phyloP scores from a whole-genome alignment of 1,139 yeast species.

The Hyphopichia khmerensis region DNA sequence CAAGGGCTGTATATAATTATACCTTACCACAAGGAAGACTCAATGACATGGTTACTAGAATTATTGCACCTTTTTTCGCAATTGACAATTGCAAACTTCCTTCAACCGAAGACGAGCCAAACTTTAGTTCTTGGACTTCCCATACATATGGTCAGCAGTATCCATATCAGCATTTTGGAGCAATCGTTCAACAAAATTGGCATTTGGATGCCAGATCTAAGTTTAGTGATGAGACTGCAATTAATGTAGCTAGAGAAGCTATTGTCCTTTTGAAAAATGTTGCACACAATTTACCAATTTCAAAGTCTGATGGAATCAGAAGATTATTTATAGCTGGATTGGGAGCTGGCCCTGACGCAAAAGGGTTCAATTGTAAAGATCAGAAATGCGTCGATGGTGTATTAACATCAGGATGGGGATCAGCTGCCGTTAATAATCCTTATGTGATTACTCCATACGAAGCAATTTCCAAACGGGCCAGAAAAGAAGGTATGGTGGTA shows the following conservation, averaged over 20 bases:
- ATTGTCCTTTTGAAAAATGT: constrained; percentile 53
- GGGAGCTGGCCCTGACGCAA: constrained; percentile 49
- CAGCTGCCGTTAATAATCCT: constrained; percentile 53
- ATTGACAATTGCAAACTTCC: constrained; percentile 32
- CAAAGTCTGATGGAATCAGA: constrained; percentile 39
- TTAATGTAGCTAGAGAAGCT: constrained; percentile 57
- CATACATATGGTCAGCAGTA: constrained; percentile 54
- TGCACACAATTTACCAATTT: constrained; percentile 51
- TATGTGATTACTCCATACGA: constrained; percentile 56
- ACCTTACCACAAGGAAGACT: constrained; percentile 56
- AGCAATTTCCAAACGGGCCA: constrained; percentile 46
- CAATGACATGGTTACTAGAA: constrained; percentile 62
- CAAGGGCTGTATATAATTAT: constrained; percentile 54
- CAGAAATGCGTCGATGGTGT: constrained; percentile 49
- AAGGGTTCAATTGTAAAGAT: constrained; percentile 51
- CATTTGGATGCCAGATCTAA: constrained; percentile 54
- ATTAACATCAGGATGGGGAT: constrained; percentile 52
- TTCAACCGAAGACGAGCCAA: constrained; percentile 47
- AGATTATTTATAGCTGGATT: constrained; percentile 46
- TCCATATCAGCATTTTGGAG: constrained; percentile 54
- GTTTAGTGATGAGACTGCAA: constrained; percentile 50
- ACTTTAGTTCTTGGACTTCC: constrained; percentile 59
- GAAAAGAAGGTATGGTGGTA: constrained; percentile 42
- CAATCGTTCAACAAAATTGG: constrained; percentile 53
- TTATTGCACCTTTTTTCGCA: constrained; percentile 57